phyloP scores from a whole-genome alignment of 768 basidiomycete species.

The Leccinum pellstonianum region DNA sequence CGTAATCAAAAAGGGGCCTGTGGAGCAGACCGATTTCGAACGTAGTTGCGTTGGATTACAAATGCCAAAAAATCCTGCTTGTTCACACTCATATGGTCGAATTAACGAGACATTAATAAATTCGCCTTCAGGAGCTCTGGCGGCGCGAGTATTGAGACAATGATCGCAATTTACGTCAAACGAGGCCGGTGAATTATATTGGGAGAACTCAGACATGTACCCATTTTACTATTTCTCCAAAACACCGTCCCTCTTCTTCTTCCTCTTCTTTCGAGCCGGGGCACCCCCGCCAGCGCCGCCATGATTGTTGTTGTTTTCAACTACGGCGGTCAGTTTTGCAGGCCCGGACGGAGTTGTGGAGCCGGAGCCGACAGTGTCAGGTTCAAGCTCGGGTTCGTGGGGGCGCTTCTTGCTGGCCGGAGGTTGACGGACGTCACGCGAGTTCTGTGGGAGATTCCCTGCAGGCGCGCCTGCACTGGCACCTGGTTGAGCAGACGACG shows the following conservation, averaged over 20 bases:
- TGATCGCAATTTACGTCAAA: not conserved
- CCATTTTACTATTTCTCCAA: slow-evolving; percentile 3
- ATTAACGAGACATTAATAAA: no score
- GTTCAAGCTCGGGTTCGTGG: slow-evolving; percentile 18
- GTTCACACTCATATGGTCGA: no score
- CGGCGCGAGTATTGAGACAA: no score
- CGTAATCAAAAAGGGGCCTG: slow-evolving; percentile 10
- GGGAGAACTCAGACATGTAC: not conserved
- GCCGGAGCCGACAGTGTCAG: not conserved
- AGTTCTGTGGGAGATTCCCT: not conserved
- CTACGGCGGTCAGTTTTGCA: not conserved
- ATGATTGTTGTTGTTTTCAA: not conserved
- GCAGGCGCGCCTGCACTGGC: not conserved
- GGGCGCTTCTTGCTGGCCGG: slow-evolving; percentile 21
- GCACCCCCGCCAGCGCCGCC: not conserved
- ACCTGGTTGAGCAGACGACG: not conserved
- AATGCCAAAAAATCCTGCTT: not conserved
- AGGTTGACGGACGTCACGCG: not conserved
- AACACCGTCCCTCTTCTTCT: slow-evolving; percentile 7
- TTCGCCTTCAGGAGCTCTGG: no score
- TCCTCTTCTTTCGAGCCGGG: slow-evolving; percentile 25
- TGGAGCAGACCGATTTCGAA: not conserved
- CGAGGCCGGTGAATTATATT: not conserved
- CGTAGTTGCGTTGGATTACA: slow-evolving; percentile 1
- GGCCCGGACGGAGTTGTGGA: not conserved